These are phyloP conservation scores for Ailanthus altissimus DNA, from an alignment of 345 rosid genomes.

Conservation along the genomic window DNA sequence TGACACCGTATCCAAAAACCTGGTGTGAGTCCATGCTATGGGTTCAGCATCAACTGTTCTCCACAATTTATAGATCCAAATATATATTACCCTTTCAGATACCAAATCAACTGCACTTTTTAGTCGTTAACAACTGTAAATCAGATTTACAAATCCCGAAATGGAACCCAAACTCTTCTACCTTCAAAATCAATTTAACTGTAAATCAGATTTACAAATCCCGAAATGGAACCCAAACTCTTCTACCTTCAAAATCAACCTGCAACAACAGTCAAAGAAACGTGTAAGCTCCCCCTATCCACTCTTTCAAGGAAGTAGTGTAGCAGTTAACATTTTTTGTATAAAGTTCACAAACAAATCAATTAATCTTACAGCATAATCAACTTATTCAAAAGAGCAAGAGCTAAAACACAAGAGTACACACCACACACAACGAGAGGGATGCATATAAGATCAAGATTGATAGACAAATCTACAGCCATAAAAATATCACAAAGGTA, in stretches of 20 bases:
- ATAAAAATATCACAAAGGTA: background rate
- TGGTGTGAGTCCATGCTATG: slow-evolving; percentile 52
- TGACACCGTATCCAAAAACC: slow-evolving; percentile 35
- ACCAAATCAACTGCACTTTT: background rate
- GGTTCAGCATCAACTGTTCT: slow-evolving; percentile 31
- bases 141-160: slow-evolving; percentile 10
- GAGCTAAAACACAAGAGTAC: background rate
- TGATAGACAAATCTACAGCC: background rate
- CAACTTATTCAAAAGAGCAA: background rate
- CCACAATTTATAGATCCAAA: background rate
- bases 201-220: slow-evolving; percentile 13
- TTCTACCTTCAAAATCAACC: slow-evolving; percentile 31
- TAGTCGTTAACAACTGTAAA: background rate
- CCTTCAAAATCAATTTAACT: slow-evolving; percentile 31
- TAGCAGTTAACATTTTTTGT: background rate
- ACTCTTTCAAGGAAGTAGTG: background rate
- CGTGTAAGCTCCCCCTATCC: slow-evolving; percentile 9
- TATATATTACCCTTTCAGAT: slow-evolving; percentile 2
- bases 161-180: slow-evolving; percentile 3
- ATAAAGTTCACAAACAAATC: background rate
- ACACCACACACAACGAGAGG: too few species aligned
- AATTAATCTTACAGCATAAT: background rate
- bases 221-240: background rate
- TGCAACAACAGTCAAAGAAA: slow-evolving; percentile 22
- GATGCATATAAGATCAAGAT: background rate